Base-by-base conservation (phyloP, 345 rosid species). In the Durio zibethinus region DNA sequence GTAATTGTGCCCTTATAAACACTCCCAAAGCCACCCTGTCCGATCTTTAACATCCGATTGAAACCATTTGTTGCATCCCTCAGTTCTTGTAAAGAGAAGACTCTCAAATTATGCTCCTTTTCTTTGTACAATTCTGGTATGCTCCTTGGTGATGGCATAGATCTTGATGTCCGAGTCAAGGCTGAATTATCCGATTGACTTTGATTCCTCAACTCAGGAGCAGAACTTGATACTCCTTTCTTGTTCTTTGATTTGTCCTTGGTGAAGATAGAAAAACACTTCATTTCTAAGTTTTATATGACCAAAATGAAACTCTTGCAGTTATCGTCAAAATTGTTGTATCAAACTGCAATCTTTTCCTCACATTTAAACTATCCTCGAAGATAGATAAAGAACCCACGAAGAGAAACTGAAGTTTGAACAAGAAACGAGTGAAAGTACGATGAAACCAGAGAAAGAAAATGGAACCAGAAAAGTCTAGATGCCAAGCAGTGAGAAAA, bases 1-100 rank as follows among this genome's bases (percentile, higher is more conserved):
- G 12, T 36, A 74, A 96, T 69, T 4, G 88, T 84, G 62, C 98
- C 98, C 76, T 88, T 90, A 67, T 92, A 96, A n/a, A 96, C 98
- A 76, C 90, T 86, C 79, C 99, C 99, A 89, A 96, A 96, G 18
- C 98, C 99, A 65, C 99, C 99, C 86, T 96, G 93, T 27, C 99
- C 99, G 18, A 96, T 82, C 91, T 91, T 91, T 14, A 91, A 62
- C 82, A 79, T 23, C 81, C 90, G 87, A 79, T 50, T 88, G 84
- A 96, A 93, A 5, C 90, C 90, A 83, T 82, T 68, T 0, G 98
- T 92, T 52, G 98, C 93, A 31, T 91, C 87, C 72, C 77, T 86
- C 15, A 95, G 90, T 87, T 95, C 97, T 59, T 86, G 79, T 65
- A 78, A 81, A 29, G 91, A 69, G 84, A 95, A 95, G 40, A 78